Evolutionary conservation across 352 stramenopile species (phyloP), one percentile per base, ranked within the genome.

Genomic region (Phytophthora tentaculata): DNA sequence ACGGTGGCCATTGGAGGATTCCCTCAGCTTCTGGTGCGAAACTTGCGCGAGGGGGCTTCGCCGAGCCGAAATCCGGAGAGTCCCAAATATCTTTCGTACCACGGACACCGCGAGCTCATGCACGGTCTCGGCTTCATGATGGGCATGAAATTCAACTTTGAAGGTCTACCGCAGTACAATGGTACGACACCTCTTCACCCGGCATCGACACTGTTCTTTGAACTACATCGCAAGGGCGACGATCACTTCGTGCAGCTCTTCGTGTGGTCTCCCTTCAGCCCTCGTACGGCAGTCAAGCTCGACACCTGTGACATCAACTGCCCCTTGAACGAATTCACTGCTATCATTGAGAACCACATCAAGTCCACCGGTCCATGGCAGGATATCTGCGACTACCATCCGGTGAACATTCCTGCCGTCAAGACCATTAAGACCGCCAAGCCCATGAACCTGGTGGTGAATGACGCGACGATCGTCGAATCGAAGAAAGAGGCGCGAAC

Each of bases 121-220:
- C 84, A 94, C 49, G 86, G 84, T 1, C 63, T 95, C 17, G 86
- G 86, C 6, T 89, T 89, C 55, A 86, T 95, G 80, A 75, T 95
- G 58, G 86, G 86, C 47, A 87, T 89, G 80, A 86, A 88, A 32
- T 92, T 89, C 60, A 77, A 94, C 57, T 94, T 94, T 50, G 76
- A 86, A 4, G 77, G 74, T 2, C 62, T 88, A 12, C 72, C 80
- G 16, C 61, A 79, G 23, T 91, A 80, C 72, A 89, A 94, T 64
- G 84, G 82, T 35, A 89, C 84, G 0, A 91, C 86, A 24, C 67
- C 85, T 32, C 53, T 94, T 20, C 74, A 90, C 44, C 84, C 86
- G 3, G 86, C 77, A 1, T 91, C 86, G 45, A 91, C 86, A 61
- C 62, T 94, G 14, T 86, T 90, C 64, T 91, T 94, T 32, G 86